phyloP scores from a whole-genome alignment of 2,329 filamentous ascomycete species.

The Nakataea oryzae region DNA sequence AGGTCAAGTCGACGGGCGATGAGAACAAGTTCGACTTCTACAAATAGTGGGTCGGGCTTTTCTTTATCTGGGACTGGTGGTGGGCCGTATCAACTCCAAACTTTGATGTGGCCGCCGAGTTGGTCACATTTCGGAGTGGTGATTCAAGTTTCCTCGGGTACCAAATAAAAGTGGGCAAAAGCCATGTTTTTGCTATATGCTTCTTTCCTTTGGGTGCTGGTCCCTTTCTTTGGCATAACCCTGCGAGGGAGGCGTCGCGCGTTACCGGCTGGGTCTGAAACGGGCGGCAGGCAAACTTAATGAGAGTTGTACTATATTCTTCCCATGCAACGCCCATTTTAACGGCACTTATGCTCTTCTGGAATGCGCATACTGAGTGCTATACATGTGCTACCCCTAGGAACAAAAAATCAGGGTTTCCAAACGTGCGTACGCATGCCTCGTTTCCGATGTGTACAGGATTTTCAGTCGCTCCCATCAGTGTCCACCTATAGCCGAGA shows the following conservation, averaged over 20 bases:
- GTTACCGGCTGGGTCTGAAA: no score
- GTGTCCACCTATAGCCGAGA: no score
- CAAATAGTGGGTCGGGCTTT: conserved; percentile 42
- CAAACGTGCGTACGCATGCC: no score
- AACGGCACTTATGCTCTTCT: not conserved
- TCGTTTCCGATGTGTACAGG: no score
- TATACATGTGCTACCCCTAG: not conserved
- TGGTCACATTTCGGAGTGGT: not conserved
- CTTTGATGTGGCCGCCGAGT: not conserved
- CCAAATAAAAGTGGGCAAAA: not conserved
- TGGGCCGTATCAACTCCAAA: no score
- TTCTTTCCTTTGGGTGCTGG: not conserved
- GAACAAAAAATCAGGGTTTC: not conserved
- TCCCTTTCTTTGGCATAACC: not conserved
- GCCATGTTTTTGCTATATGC: not conserved
- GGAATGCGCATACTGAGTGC: not conserved
- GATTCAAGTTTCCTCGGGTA: not conserved
- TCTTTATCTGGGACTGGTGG: not conserved
- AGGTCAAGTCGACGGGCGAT: conserved; percentile 70
- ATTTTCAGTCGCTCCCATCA: no score
- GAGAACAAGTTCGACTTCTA: conserved; percentile 86
- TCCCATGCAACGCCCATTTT: not conserved
- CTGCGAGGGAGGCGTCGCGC: no score
- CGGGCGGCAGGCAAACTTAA: not conserved
- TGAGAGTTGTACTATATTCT: not conserved